Conservation (phyloP, 371 early-diverging fungal genomes). For the Phascolomyces articulosus region DNA sequence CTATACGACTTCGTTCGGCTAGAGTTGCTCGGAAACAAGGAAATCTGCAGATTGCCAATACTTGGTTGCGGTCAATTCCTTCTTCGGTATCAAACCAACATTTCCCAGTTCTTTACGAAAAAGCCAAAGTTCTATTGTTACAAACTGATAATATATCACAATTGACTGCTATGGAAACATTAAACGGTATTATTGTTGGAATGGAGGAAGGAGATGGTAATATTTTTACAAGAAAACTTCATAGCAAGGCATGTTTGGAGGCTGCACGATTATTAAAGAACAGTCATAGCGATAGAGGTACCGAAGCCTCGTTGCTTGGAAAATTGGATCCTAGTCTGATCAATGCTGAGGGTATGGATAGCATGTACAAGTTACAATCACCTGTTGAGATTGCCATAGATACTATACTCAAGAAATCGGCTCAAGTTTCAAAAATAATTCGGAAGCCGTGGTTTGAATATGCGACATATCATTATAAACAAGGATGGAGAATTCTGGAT, state of each 20-base stretch:
- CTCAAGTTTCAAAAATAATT: constrained; percentile 20
- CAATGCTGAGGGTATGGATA: constrained; percentile 18
- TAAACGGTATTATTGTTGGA: constrained; percentile 18
- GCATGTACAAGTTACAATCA: constrained; percentile 23
- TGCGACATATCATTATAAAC: constrained; percentile 63
- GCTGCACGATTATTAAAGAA: constrained; percentile 12
- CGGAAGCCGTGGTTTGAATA: constrained; percentile 69
- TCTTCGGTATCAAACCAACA: constrained; percentile 8
- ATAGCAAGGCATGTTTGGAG: constrained; percentile 26
- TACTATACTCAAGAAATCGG: constrained; percentile 28
- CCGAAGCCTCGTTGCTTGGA: not conserved
- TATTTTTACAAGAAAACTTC: constrained; percentile 9
- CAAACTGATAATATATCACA: constrained; percentile 11
- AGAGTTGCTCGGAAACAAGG: constrained; percentile 35
- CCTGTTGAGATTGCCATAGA: constrained; percentile 32
- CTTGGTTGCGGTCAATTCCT: constrained; percentile 18
- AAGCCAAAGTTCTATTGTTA: constrained; percentile 22
- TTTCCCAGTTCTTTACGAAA: constrained; percentile 32
- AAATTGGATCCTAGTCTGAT: constrained; percentile 29
- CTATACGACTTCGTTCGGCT: constrained; percentile 25
- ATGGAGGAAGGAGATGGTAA: constrained; percentile 10
- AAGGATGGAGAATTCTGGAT: constrained; percentile 65
- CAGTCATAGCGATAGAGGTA: not conserved
- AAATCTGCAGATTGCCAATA: constrained; percentile 25
- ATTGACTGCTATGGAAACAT: constrained; percentile 22